phyloP scores from a whole-genome alignment of 805 yeast species.

The Yarrowia sp. region DNA sequence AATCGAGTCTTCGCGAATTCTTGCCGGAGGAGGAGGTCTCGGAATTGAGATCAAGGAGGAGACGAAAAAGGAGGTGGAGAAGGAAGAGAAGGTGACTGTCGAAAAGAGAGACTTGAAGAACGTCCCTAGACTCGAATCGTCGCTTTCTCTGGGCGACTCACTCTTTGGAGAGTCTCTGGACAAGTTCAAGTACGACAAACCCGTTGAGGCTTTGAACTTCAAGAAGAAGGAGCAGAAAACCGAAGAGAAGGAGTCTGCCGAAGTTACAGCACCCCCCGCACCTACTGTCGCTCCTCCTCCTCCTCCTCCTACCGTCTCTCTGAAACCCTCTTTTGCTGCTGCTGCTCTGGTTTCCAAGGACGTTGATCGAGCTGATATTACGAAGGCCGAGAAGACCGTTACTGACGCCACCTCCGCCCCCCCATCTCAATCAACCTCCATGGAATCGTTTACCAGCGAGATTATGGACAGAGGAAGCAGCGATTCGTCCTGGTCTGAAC shows the following conservation, averaged over 20 bases:
- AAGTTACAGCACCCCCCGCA: not conserved
- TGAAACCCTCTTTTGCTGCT: conserved; percentile 28
- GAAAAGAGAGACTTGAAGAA: not conserved
- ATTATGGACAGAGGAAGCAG: conserved; percentile 33
- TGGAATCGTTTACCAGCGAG: conserved; percentile 25
- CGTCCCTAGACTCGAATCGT: conserved; percentile 6
- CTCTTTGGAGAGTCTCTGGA: conserved; percentile 26
- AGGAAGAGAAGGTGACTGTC: not conserved
- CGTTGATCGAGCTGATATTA: not conserved
- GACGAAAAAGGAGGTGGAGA: not conserved
- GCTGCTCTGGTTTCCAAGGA: conserved; percentile 15
- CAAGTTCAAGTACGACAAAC: conserved; percentile 30
- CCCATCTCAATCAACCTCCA: conserved; percentile 26
- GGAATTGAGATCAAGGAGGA: conserved; percentile 11
- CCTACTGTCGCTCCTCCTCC: conserved; percentile 2
- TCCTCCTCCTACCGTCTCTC: not conserved
- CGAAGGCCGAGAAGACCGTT: not conserved
- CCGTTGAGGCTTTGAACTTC: conserved; percentile 15
- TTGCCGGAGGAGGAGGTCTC: conserved; percentile 27
- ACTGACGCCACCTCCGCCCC: not conserved
- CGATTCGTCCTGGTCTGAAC: conserved; percentile 19
- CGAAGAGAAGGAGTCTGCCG: not conserved
- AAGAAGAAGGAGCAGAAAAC: conserved; percentile 9
- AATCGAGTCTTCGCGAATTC: conserved; percentile 15
- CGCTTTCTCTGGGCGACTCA: conserved; percentile 24